A percentile compares a stretch with the other conserved stretches of the same genome.
Conservation (phyloP, 306 rosid species). For the peach (Prunus persica) region DNA sequence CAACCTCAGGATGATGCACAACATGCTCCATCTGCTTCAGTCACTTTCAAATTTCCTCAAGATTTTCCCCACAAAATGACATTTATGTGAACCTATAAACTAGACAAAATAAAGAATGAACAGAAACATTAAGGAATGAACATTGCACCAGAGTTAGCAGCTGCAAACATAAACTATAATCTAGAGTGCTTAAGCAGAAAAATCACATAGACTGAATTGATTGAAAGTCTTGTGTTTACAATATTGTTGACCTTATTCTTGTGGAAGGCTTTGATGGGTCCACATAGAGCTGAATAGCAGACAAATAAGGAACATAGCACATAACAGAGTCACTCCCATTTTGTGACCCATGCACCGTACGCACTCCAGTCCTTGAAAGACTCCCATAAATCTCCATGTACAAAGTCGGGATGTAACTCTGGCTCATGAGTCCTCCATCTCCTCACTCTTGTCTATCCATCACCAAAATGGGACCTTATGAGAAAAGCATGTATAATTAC, state of each 20-base stretch:
- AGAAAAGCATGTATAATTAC: background rate
- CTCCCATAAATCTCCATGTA: slow-evolving; percentile 90
- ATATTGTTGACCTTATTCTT: slow-evolving; percentile 46
- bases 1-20: background rate
- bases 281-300: slow-evolving; percentile 77
- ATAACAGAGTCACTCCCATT: slow-evolving; percentile 73
- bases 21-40: background rate
- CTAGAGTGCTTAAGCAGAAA: background rate
- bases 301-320: slow-evolving; percentile 81
- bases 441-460: slow-evolving; percentile 48
- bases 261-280: slow-evolving; percentile 68
- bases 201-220: background rate
- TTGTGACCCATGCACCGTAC: slow-evolving; percentile 80
- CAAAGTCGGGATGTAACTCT: slow-evolving; percentile 60
- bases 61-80: background rate
- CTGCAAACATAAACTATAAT: background rate
- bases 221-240: background rate
- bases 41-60: background rate
- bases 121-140: background rate
- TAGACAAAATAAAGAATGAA: background rate
- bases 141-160: background rate
- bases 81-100: background rate
- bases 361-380: slow-evolving; percentile 90
- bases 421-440: slow-evolving; percentile 52
- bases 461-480: slow-evolving; percentile 10